phyloP scores from a whole-genome alignment of 1,139 yeast genomes.

The Geotrichum cucujoidarum region DNA sequence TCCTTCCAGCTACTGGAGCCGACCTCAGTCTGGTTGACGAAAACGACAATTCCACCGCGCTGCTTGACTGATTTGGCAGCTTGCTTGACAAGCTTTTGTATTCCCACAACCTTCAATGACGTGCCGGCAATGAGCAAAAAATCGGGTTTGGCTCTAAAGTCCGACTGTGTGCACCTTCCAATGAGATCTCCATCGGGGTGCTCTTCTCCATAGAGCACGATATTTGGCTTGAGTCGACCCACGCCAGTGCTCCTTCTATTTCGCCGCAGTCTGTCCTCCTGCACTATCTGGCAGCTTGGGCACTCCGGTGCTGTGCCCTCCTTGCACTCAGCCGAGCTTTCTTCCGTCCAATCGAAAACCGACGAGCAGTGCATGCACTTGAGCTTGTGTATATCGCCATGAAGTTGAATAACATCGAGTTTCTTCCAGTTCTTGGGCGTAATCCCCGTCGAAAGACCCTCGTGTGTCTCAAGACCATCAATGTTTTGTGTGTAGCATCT shows the following conservation, averaged over 20 bases:
- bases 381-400: constrained; percentile 77
- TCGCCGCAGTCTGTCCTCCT: constrained; percentile 47
- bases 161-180: constrained; percentile 55
- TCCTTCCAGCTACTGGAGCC: constrained; percentile 49
- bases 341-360: constrained; percentile 57
- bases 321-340: constrained; percentile 43
- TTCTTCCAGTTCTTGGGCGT: constrained; percentile 23
- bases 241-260: constrained; percentile 62
- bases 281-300: constrained; percentile 50
- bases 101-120: constrained; percentile 68
- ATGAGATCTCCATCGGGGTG: constrained; percentile 68
- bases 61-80: constrained; percentile 50
- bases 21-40: constrained; percentile 54
- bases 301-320: constrained; percentile 63
- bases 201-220: constrained; percentile 72
- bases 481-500: constrained; percentile 84
- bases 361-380: constrained; percentile 67
- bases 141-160: constrained; percentile 55
- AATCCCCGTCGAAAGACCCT: constrained; percentile 29
- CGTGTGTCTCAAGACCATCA: constrained; percentile 55
- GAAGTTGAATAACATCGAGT: constrained; percentile 78
- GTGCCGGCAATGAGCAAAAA: constrained; percentile 70
- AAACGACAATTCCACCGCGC: constrained; percentile 46
- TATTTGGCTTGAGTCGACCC: constrained; percentile 67
- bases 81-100: constrained; percentile 57